Percentiles rank a stretch among this genome's conserved stretches.
phyloP scores from a whole-genome alignment of 129 eudicot genomes.

The Erigeron canadensis region DNA sequence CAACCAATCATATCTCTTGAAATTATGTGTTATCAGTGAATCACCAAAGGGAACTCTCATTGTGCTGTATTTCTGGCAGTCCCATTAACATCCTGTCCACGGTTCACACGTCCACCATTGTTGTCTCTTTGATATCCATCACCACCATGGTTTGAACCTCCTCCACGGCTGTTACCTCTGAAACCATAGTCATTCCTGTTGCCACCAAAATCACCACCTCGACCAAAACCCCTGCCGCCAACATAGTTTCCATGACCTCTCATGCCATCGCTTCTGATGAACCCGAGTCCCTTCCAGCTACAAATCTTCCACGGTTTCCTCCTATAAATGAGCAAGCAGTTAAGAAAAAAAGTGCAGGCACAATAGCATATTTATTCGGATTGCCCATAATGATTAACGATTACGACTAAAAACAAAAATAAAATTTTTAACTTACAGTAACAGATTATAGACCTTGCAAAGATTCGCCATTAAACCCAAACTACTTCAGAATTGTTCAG shows the following conservation, averaged over 20 bases:
- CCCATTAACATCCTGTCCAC: conserved; percentile 52
- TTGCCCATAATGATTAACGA: neutral
- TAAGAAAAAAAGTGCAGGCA: neutral
- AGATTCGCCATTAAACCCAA: neutral
- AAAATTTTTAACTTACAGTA: neutral
- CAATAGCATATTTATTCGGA: neutral
- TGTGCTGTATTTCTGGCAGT: conserved; percentile 50
- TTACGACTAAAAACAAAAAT: too few species aligned
- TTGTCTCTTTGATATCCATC: conserved; percentile 63
- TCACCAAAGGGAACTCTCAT: conserved; percentile 18
- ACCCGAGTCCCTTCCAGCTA: conserved; percentile 66
- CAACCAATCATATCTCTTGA: conserved; percentile 4
- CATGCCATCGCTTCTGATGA: conserved; percentile 54
- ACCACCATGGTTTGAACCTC: conserved; percentile 45
- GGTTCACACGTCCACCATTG: conserved; percentile 50
- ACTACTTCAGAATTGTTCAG: neutral
- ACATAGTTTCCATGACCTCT: conserved; percentile 61
- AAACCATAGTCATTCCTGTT: neutral
- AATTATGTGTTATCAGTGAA: conserved; percentile 5
- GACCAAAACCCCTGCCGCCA: neutral
- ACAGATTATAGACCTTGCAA: neutral
- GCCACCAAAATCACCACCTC: too few species aligned
- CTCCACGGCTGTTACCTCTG: neutral
- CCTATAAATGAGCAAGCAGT: conserved; percentile 22
- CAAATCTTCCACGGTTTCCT: conserved; percentile 63